Base-by-base conservation (phyloP, 805 yeast species). In the Metschnikowia noctiluminum region DNA sequence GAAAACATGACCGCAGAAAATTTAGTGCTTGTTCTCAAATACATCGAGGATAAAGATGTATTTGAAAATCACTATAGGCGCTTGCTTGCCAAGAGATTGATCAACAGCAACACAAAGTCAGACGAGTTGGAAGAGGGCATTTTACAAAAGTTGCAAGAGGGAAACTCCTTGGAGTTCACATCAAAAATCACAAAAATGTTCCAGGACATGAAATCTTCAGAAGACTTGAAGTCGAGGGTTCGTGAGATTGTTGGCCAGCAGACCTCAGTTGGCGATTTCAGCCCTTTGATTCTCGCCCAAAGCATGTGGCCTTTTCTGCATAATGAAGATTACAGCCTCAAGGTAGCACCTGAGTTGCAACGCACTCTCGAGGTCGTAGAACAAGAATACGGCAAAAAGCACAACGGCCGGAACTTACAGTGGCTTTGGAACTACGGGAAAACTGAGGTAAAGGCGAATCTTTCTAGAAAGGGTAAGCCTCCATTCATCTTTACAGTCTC, bases 351-450 rank as follows among this genome's bases (percentile, higher is more conserved):
- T 6, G 87, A 82, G 54, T 74, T 95, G 50, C 64, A 73, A 48
- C 74, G 76, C 37, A 80, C 95, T 1, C 80, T 85, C 58, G 81
- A 84, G 45, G 79, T 80, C 46, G 82, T 92, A 47, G 82, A 82
- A 48, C 76, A 78, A 37, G 76, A 87, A 51, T 95, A 92, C 66
- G 75, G 80, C 38, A 71, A 76, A 34, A 85, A 86, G 60, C 97
- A 92, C 66, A 80, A 75, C 53, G 97, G 97, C 11, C 80, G 98
- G 66, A 83, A 89, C 55, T 78, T 94, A 59, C 87, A 88, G 62
- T 94, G 99, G 99, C 78, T 92, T 51, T 94, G 97, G 97, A 86
- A 89, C 59, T 82, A 89, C 63, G 89, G 96, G 41, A 86, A 92
- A 65, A 94, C 95, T 51, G 99, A 94, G 65, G 69, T 94, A 49